A percentile compares a stretch with the other conserved stretches of the same genome.
phyloP scores from a whole-genome alignment of 495 filamentous ascomycete genomes.

The Neurospora sublineolata region DNA sequence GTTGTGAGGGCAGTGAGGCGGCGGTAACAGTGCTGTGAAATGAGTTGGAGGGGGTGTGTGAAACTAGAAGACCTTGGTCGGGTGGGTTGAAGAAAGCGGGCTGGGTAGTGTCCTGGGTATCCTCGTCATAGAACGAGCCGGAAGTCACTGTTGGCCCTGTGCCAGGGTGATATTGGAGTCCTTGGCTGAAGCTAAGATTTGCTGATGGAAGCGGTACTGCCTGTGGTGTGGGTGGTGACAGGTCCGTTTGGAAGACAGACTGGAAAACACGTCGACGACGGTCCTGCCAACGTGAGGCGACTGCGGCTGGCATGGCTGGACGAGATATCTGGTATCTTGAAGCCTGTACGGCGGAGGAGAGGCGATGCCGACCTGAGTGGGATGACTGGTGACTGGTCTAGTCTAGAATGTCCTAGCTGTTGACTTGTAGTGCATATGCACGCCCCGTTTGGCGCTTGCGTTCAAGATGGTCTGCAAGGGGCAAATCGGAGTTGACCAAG shows the following conservation, averaged over 20 bases:
- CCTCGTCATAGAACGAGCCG: slow-evolving; percentile 4
- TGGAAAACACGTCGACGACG: slow-evolving; percentile 35
- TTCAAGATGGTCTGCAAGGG: neutral
- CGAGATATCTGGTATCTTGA: neutral
- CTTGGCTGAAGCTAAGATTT: neutral
- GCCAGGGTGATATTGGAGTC: slow-evolving; percentile 1
- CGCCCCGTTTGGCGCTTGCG: neutral
- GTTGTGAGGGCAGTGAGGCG: slow-evolving; percentile 6
- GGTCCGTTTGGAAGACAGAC: slow-evolving; percentile 39
- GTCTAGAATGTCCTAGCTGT: neutral
- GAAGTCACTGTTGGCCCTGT: slow-evolving; percentile 2
- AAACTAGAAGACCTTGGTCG: neutral
- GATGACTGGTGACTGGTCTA: neutral
- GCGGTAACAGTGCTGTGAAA: slow-evolving; percentile 7
- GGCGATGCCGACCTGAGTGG: neutral
- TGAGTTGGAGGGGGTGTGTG: slow-evolving; percentile 1
- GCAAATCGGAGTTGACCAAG: neutral
- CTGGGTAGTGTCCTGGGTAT: slow-evolving; percentile 1
- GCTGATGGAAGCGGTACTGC: slow-evolving; percentile 22
- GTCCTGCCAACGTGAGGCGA: slow-evolving; percentile 27
- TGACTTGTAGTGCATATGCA: neutral
- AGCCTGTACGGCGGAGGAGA: neutral
- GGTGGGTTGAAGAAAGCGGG: neutral
- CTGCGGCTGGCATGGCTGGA: slow-evolving; percentile 15
- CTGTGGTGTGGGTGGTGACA: slow-evolving; percentile 33